These are phyloP conservation scores for Desmodesmus armatus DNA, from an alignment of 139 green algal species.

Conservation along the genomic window DNA sequence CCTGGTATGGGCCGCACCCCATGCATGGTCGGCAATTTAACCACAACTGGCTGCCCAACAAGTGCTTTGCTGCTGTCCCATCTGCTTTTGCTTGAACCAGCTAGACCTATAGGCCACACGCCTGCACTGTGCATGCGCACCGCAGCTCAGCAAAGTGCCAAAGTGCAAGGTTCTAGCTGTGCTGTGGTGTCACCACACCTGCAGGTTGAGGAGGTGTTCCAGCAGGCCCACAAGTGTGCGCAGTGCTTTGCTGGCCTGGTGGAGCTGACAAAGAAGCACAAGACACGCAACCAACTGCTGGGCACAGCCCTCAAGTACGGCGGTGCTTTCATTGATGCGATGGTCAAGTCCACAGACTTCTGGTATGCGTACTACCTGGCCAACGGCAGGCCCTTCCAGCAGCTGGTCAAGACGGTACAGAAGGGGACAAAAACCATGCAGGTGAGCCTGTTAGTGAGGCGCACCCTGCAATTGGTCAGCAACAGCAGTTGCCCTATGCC, in stretches of 20 bases:
- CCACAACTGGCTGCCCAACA: no score
- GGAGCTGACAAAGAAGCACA: conserved; percentile 42
- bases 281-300: conserved; percentile 7
- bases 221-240: not conserved
- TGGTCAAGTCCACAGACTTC: conserved; percentile 21
- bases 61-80: no score
- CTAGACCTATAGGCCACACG: no score
- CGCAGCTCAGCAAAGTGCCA: no score
- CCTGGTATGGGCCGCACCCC: no score
- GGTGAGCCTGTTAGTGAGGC: conserved; percentile 4
- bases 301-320: conserved; percentile 3
- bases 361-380: conserved; percentile 16
- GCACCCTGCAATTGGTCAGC: no score
- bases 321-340: conserved; percentile 16
- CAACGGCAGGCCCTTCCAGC: not conserved
- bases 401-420: conserved; percentile 8
- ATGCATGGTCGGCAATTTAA: no score
- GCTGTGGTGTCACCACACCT: not conserved
- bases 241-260: conserved; percentile 30
- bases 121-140: no score
- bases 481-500: no score
- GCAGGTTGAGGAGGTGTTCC: conserved; percentile 45
- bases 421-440: conserved; percentile 56
- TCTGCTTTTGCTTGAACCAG: no score
- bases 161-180: no score